Conservation (phyloP, 352 stramenopile species). For the Globisporangium cylindrosporum region DNA sequence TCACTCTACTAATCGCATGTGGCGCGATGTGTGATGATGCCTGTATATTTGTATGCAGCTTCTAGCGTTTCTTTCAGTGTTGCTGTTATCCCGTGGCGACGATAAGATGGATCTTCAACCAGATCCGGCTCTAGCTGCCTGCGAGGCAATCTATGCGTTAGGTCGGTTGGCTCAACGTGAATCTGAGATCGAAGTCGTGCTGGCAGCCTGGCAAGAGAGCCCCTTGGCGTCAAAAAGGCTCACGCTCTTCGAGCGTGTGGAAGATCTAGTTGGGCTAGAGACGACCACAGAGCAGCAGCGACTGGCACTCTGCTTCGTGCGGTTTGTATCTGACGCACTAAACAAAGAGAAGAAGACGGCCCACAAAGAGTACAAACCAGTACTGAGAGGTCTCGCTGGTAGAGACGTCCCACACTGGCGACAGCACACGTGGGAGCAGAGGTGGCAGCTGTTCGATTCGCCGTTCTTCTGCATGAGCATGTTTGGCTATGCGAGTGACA, state of each 20-base stretch:
- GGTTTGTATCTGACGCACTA: not conserved
- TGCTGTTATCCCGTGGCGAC: not conserved
- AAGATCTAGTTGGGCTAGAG: not conserved
- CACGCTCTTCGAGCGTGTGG: not conserved
- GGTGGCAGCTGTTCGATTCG: not conserved
- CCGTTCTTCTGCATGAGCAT: not conserved
- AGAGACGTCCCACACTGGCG: not conserved
- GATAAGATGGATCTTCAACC: not conserved
- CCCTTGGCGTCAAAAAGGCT: not conserved
- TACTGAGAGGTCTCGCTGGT: slow-evolving; percentile 9
- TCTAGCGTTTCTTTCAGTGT: not conserved
- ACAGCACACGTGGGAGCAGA: slow-evolving; percentile 13
- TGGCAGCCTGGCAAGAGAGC: not conserved
- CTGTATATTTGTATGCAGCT: not conserved
- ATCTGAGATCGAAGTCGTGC: not conserved
- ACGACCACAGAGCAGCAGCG: slow-evolving; percentile 4
- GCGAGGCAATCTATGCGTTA: slow-evolving; percentile 3
- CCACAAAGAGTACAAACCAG: not conserved
- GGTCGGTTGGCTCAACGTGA: not conserved
- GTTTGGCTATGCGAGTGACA: slow-evolving; percentile 2
- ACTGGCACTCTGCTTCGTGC: slow-evolving; percentile 10
- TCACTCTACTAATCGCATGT: not conserved
- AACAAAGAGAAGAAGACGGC: not conserved
- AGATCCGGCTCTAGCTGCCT: not conserved
- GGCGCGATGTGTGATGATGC: too few species aligned